phyloP scores from a whole-genome alignment of 768 basidiomycete species.

The Boletus fagicola region DNA sequence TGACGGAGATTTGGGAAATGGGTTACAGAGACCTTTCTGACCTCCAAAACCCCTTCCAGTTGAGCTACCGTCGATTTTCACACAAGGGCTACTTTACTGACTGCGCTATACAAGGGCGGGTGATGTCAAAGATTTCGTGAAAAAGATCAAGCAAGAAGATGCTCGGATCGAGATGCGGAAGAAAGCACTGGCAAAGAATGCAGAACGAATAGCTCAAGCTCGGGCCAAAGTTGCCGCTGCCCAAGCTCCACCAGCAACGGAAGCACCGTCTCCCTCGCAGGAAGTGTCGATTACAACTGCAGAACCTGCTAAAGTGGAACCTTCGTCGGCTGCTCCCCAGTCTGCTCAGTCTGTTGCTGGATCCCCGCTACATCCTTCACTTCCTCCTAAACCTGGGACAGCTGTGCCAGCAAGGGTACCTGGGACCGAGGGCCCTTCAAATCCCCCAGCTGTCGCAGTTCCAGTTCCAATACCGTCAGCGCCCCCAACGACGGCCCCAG shows the following conservation, averaged over 20 bases:
- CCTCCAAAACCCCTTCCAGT: slow-evolving; percentile 68
- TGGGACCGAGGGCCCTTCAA: slow-evolving; percentile 34
- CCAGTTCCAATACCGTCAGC: slow-evolving; percentile 11
- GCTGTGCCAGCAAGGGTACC: slow-evolving; percentile 31
- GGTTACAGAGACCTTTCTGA: slow-evolving; percentile 66
- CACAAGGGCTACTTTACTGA: slow-evolving; percentile 1
- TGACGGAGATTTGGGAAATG: slow-evolving; percentile 84
- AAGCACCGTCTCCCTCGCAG: slow-evolving; percentile 18
- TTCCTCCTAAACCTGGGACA: slow-evolving; percentile 68
- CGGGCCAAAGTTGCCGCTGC: slow-evolving; percentile 43
- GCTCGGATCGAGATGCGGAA: slow-evolving; percentile 53
- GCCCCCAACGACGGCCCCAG: slow-evolving; percentile 16
- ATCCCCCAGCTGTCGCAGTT: slow-evolving; percentile 11
- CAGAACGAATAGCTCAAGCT: slow-evolving; percentile 38
- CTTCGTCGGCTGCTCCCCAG: not conserved
- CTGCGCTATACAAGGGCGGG: slow-evolving; percentile 48
- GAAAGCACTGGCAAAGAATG: slow-evolving; percentile 38
- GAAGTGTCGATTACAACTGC: slow-evolving; percentile 9
- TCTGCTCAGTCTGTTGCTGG: slow-evolving; percentile 20
- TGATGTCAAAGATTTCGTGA: slow-evolving; percentile 71
- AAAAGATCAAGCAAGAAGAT: slow-evolving; percentile 68
- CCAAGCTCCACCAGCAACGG: slow-evolving; percentile 21
- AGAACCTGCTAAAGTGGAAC: slow-evolving; percentile 25
- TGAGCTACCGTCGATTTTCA: slow-evolving; percentile 28
- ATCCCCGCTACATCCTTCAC: slow-evolving; percentile 62